Conservation (phyloP, 352 stramenopile genomes). For the Pythium periplocum region DNA sequence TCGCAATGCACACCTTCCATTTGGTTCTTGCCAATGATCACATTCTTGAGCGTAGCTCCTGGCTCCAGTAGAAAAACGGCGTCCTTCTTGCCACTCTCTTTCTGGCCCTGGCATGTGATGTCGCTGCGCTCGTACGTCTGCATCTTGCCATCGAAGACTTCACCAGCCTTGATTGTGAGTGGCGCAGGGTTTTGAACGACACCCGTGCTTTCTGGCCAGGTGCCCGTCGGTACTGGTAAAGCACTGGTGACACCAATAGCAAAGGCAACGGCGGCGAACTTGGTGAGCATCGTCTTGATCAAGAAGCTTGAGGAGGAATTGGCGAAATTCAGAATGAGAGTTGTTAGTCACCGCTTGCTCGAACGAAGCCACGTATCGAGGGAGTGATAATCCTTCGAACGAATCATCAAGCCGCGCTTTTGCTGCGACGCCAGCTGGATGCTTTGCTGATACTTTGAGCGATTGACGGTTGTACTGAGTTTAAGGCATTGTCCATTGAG, state of each 20-base stretch:
- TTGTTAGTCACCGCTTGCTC: no score
- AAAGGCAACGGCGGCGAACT: constrained; percentile 4
- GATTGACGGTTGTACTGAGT: no score
- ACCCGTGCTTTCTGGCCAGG: constrained; percentile 20
- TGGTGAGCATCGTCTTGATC: constrained; percentile 3
- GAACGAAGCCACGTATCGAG: no score
- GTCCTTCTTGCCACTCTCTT: constrained; percentile 11
- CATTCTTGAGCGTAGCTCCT: constrained; percentile 44
- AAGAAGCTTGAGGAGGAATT: neutral
- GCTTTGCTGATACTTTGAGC: no score
- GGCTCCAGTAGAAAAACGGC: constrained; percentile 39
- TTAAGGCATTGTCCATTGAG: no score
- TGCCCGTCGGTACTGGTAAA: constrained; percentile 16
- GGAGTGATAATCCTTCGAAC: no score
- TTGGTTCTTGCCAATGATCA: constrained; percentile 52
- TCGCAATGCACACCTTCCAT: constrained; percentile 42
- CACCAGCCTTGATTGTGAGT: constrained; percentile 29
- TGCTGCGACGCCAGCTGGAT: no score
- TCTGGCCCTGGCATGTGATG: constrained; percentile 30
- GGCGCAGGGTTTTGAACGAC: constrained; percentile 18
- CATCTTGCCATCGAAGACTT: constrained; percentile 43
- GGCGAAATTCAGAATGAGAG: no score
- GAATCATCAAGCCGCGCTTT: no score
- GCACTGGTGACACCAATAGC: neutral
- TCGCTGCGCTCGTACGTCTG: constrained; percentile 54